Conservation (phyloP, 2,329 filamentous ascomycete genomes). For the Claviceps digitariae region DNA sequence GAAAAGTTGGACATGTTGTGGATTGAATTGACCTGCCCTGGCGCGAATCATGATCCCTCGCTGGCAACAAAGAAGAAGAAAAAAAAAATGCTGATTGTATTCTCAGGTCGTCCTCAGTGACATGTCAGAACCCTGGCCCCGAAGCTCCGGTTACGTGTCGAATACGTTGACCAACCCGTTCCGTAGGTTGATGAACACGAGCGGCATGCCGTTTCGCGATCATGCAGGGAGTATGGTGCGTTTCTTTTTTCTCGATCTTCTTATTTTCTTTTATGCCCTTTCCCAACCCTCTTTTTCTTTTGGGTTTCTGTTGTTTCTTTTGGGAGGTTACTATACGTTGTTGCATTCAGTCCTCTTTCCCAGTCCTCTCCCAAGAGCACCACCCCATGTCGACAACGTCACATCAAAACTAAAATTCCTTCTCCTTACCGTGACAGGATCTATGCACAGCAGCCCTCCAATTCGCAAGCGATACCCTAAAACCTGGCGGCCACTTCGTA, state of each 20-base stretch:
- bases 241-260: neutral
- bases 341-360: too few species aligned
- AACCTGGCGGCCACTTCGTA: conserved; percentile 73
- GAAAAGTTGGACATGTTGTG: neutral
- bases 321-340: too few species aligned
- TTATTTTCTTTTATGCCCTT: neutral
- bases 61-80: neutral
- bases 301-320: too few species aligned
- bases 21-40: neutral
- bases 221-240: conserved; percentile 90
- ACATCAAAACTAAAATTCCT: neutral
- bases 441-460: conserved; percentile 73
- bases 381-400: too few species aligned
- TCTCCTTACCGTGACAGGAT: conserved; percentile 43
- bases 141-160: conserved; percentile 64
- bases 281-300: neutral
- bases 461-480: conserved; percentile 77
- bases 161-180: conserved; percentile 92
- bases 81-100: neutral
- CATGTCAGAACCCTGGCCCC: conserved; percentile 96
- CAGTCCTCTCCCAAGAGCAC: too few species aligned
- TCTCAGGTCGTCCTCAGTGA: conserved; percentile 77
- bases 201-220: conserved; percentile 72
- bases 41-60: neutral
- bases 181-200: conserved; percentile 98